Base-by-base conservation (phyloP, 805 yeast genomes). In the Zygotorulaspora chibaensis region DNA sequence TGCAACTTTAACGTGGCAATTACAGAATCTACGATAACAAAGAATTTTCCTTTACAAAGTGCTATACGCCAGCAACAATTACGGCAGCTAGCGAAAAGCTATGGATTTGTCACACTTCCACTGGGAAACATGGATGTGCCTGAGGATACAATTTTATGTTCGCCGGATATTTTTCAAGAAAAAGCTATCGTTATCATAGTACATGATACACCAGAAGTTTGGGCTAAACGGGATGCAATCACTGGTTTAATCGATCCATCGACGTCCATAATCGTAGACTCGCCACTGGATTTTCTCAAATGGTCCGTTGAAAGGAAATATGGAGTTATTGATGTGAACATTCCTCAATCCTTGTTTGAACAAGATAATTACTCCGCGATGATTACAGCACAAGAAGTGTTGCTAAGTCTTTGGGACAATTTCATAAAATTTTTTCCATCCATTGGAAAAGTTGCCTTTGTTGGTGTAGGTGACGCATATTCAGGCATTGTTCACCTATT, bases 191-290 rank as follows among this genome's bases (percentile, higher is more conserved):
- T 89, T 8, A 69, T 91, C 8, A 63, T 87, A 6, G 79, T 90
- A 15, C 98, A 90, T 65, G 98, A 90, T 58, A 87, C 97, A 2
- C 87, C 96, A 6, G 90, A 88, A 48, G 75, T 93, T 6, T 89
- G 96, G 96, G 96, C 95, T 1, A 80, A 83, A 53, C 70, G 83
- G 33, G 89, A 88, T 61, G 87, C 96, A 0, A 65, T 81, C 4
- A 79, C 85, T 8, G 98, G 98, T 7, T 73, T 77, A 40, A 77
- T 91, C 30, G 87, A 87, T 52, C 73, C 89, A 12, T 75, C 79
- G 38, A 77, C 84, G 0, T 81, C 96, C 2, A 76, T 86, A 2
- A 76, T 88, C 16, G 77, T 86, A 36, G 96, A 89, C 56, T 82
- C 87, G 35, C 81, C 91, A 0, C 61, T 79, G 28, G 77, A 77